A percentile compares a stretch with the other conserved stretches of the same genome.
Evolutionary conservation across 148 eudicot species (phyloP).

Genomic region (Amaranthus cruentus): DNA sequence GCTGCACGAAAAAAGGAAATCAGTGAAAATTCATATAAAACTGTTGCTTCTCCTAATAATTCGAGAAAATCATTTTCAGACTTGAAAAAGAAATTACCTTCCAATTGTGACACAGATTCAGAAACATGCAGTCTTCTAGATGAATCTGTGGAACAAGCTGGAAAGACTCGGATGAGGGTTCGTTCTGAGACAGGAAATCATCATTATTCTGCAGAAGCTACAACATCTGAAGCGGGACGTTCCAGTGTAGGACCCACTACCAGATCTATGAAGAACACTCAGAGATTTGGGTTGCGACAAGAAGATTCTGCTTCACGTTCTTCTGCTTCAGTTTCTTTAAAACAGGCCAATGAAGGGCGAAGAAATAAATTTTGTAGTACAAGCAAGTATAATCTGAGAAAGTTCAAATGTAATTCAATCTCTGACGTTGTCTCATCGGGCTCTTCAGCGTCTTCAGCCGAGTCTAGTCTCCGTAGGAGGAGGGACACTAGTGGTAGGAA

Average conservation of each 20-base stretch:
- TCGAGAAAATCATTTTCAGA: slow-evolving; percentile 36
- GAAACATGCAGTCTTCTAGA: slow-evolving; percentile 41
- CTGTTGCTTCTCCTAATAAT: slow-evolving; percentile 20
- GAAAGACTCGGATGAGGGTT: slow-evolving; percentile 24
- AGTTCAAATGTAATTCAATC: slow-evolving; percentile 49
- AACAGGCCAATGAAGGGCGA: slow-evolving; percentile 26
- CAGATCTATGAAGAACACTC: slow-evolving; percentile 35
- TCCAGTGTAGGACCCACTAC: slow-evolving; percentile 36
- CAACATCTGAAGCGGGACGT: slow-evolving; percentile 32
- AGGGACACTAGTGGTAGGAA: slow-evolving; percentile 49
- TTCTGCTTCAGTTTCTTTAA: slow-evolving; percentile 33
- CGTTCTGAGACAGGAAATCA: slow-evolving; percentile 19
- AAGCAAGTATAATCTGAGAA: slow-evolving; percentile 42
- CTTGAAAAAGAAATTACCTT: slow-evolving; percentile 34
- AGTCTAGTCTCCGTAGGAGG: slow-evolving; percentile 37
- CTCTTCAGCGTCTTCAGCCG: slow-evolving; percentile 41
- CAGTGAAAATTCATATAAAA: slow-evolving; percentile 40
- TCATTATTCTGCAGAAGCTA: slow-evolving; percentile 22
- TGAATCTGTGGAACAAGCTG: slow-evolving; percentile 38
- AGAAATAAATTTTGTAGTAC: slow-evolving; percentile 32
- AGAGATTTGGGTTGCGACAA: slow-evolving; percentile 36
- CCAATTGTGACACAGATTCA: slow-evolving; percentile 33
- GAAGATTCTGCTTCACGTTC: slow-evolving; percentile 34
- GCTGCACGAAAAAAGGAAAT: slow-evolving; percentile 53
- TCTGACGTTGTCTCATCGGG: slow-evolving; percentile 51